Conservation (phyloP, 2,329 filamentous ascomycete species). For the Apiospora kogelbergensis region DNA sequence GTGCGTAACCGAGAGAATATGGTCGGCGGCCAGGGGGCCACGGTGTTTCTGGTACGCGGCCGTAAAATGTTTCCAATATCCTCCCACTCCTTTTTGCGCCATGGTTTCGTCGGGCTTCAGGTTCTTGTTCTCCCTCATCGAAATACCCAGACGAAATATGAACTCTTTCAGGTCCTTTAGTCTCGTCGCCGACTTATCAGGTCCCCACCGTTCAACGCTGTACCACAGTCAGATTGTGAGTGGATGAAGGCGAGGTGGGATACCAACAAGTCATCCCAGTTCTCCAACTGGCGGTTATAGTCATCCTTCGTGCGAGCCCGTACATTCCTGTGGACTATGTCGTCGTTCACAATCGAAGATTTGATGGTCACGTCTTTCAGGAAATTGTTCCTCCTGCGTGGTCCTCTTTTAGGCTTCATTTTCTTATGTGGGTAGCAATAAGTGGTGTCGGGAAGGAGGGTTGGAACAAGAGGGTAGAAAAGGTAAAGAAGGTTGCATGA, state of each 20-base stretch:
- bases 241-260: neutral
- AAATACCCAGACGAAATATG: neutral
- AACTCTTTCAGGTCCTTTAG: neutral
- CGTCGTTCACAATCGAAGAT: neutral
- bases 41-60: constrained; percentile 3
- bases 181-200: neutral
- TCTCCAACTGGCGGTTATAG: neutral
- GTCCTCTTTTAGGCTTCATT: neutral
- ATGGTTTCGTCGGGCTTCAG: neutral
- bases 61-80: constrained; percentile 14
- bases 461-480: neutral
- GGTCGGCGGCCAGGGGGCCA: neutral
- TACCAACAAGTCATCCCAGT: neutral
- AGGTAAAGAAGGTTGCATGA: neutral
- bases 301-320: neutral
- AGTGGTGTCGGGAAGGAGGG: too few relatives aligned
- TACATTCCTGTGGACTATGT: neutral
- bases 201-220: neutral
- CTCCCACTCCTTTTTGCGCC: neutral
- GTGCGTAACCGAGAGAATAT: neutral
- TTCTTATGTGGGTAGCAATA: neutral
- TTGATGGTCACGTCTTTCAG: neutral
- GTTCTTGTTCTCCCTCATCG: neutral
- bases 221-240: neutral
- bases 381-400: neutral